Evolutionary conservation across 495 filamentous ascomycete species (phyloP).

Genomic region (Penicillium goetzii): DNA sequence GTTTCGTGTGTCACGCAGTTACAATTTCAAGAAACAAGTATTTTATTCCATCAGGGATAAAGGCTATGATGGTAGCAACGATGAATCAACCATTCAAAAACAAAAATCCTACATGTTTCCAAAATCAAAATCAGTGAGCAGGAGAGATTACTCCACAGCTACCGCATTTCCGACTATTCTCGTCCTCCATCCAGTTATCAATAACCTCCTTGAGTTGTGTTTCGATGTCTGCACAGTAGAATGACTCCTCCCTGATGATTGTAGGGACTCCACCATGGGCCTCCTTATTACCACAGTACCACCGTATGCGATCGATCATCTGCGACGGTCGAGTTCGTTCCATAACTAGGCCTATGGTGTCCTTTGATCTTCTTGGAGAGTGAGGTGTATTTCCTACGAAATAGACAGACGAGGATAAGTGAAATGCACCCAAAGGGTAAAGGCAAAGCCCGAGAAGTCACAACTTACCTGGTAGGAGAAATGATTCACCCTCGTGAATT

Average conservation of each 20-base stretch:
- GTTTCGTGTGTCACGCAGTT: background rate
- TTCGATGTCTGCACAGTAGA: background rate
- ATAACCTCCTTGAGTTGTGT: background rate
- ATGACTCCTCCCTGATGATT: background rate
- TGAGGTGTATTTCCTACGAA: background rate
- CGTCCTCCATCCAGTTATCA: background rate
- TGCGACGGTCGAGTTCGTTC: background rate
- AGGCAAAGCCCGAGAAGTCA: background rate
- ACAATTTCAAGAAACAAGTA: no score
- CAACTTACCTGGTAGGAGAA: background rate
- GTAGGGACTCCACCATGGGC: background rate
- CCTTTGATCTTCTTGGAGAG: background rate
- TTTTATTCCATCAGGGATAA: background rate
- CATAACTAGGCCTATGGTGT: background rate
- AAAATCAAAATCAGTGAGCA: background rate
- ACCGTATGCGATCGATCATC: background rate
- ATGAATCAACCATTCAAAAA: background rate
- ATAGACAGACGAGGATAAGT: background rate
- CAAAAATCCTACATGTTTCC: background rate
- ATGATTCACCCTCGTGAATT: background rate
- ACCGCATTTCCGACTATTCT: background rate
- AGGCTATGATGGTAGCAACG: background rate
- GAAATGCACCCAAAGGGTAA: background rate
- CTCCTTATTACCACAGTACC: background rate
- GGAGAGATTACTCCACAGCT: background rate